These are phyloP conservation scores for Cyclostephanos tholiformis DNA, from an alignment of 108 stramenopile genomes.

Conservation along the genomic window DNA sequence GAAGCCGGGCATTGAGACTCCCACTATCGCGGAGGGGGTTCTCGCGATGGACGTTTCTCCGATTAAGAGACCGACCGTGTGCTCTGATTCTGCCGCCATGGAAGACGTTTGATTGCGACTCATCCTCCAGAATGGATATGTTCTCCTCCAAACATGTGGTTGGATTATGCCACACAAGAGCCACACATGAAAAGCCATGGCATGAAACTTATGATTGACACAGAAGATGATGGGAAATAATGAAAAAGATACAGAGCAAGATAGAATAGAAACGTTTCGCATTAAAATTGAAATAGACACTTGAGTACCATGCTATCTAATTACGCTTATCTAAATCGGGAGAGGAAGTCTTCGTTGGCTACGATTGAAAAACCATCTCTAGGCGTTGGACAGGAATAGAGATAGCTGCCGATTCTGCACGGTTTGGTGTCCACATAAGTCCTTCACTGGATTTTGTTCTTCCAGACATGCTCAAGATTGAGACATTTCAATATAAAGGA, in stretches of 20 bases:
- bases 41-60: background rate
- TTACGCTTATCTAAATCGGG: no score
- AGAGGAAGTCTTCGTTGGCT: no score
- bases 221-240: background rate
- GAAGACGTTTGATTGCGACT: background rate
- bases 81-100: background rate
- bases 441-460: no score
- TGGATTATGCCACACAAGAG: background rate
- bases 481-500: no score
- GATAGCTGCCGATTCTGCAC: no score
- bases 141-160: background rate
- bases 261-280: constrained; percentile 1
- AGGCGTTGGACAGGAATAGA: no score
- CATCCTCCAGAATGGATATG: no score
- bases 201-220: background rate
- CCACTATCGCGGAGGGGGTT: background rate
- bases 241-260: background rate
- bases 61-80: background rate
- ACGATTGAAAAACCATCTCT: no score
- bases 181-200: no score
- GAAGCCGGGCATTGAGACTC: background rate
- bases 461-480: no score
- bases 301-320: no score
- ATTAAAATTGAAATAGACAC: background rate
- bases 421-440: no score